phyloP scores from a whole-genome alignment of 306 rosid genomes.

The Oxytropis ochrocephala region DNA sequence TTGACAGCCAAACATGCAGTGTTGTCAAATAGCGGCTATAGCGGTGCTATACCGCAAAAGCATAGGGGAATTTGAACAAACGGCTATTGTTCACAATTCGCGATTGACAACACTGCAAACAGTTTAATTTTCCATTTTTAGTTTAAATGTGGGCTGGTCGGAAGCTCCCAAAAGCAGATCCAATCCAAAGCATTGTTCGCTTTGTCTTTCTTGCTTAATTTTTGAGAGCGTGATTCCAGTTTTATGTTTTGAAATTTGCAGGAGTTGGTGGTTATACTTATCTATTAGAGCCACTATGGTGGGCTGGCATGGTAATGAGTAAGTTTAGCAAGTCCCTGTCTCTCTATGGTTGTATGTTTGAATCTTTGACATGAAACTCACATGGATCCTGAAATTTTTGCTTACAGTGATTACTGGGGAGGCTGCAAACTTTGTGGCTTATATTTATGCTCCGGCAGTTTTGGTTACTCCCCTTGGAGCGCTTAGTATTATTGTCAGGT shows the following conservation, averaged over 20 bases:
- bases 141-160: neutral
- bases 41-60: too few species aligned
- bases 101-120: too few species aligned
- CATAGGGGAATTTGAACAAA: too few species aligned
- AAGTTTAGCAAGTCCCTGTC: slow-evolving; percentile 24
- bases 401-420: slow-evolving; percentile 83
- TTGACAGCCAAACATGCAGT: too few species aligned
- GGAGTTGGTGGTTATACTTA: slow-evolving; percentile 91
- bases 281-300: slow-evolving; percentile 91
- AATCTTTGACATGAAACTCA: neutral
- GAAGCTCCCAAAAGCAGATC: neutral
- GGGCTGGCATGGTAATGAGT: slow-evolving; percentile 98
- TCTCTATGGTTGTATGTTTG: neutral
- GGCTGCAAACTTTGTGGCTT: slow-evolving; percentile 87
- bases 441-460: slow-evolving; percentile 91
- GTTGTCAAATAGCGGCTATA: too few species aligned
- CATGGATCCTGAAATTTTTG: slow-evolving; percentile 23
- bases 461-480: slow-evolving; percentile 98
- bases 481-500: slow-evolving; percentile 90
- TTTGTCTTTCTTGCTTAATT: neutral
- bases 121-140: neutral
- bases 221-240: neutral
- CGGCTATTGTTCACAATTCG: too few species aligned
- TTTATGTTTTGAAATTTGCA: slow-evolving; percentile 24
- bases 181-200: neutral